Evolutionary conservation across 1,139 yeast species (phyloP), one percentile per base, ranked within the genome.

Genomic region (Keqinozyma sinolaborantium): DNA sequence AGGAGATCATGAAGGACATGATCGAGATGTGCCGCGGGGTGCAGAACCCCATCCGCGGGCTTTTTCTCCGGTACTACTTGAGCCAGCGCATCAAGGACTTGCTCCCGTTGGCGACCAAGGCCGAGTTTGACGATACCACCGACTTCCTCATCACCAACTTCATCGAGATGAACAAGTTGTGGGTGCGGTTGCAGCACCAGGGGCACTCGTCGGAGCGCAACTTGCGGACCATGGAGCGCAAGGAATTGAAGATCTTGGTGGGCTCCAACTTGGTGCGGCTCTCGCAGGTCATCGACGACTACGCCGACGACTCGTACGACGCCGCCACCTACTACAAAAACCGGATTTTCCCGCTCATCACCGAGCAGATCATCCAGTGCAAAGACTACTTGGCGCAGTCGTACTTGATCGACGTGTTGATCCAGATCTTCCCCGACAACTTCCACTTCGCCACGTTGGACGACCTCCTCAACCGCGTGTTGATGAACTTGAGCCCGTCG

Each of bases 1-100:
- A 78, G 52, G 97, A 90, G 45, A 83, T 94, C 35, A 77, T 92
- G 79, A 86, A 84, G 53, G 98, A 92, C 53, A 83, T 94, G 95
- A 82, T 92, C 54, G 98, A 94, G 56, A 92, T 92, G 98, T 83
- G 95, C 43, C 75, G 95, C 26, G 98, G 97, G n/a, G 95, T 90
- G 2, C 98, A 92, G 58, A 94, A 87, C 52, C 98, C 98, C 0
- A 77, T 87, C 23, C 66, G 92, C 39, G 98, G 98, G 1, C 64
- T 92, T 39, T 92, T 92, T 55, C 64, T 94, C 48, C 69, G 98
- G 33, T 90, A 92, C 61, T 92, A 87, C 54, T 64, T 92, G 29
- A 79, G 92, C 4, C 97, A 92, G 54, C 70, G 90, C 40, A 83
- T 88, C 13, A 83, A 88, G 46, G 83, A 80, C 47, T 63, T 83